Conservation (phyloP, 73 alveolate species). For the Tetrahymena borealis region DNA sequence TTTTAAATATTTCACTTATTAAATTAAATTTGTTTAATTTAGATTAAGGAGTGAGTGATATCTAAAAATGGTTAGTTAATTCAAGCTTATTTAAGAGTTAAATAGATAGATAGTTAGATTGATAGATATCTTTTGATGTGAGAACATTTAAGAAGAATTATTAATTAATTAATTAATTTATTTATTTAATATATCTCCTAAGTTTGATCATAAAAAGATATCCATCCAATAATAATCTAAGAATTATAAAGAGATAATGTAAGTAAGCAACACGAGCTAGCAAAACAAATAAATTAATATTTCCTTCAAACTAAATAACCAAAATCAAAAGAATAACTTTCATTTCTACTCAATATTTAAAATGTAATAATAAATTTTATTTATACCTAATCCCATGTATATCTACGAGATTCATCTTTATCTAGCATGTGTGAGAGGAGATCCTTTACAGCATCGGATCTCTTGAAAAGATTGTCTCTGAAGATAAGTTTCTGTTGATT, state of each 20-base stretch:
- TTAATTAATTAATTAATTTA: no score
- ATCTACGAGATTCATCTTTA: neutral
- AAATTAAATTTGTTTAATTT: neutral
- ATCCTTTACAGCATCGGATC: neutral
- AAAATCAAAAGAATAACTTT: no score
- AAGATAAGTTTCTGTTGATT: neutral
- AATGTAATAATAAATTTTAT: neutral
- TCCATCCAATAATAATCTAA: neutral
- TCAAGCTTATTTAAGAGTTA: no score
- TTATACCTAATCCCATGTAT: neutral
- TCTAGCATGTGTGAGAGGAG: neutral
- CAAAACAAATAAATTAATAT: no score
- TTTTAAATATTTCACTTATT: neutral
- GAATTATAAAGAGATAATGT: no score
- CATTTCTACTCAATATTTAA: no score
- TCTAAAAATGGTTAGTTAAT: no score
- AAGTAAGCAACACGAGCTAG: no score
- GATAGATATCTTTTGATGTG: neutral
- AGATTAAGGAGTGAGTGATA: no score
- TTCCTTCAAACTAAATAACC: no score
- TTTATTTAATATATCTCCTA: no score
- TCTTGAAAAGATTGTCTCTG: neutral
- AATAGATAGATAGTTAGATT: neutral
- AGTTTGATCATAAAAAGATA: neutral
- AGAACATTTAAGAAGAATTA: no score